phyloP scores from a whole-genome alignment of 1,284 basidiomycete species.

The Neolentinus lepideus region DNA sequence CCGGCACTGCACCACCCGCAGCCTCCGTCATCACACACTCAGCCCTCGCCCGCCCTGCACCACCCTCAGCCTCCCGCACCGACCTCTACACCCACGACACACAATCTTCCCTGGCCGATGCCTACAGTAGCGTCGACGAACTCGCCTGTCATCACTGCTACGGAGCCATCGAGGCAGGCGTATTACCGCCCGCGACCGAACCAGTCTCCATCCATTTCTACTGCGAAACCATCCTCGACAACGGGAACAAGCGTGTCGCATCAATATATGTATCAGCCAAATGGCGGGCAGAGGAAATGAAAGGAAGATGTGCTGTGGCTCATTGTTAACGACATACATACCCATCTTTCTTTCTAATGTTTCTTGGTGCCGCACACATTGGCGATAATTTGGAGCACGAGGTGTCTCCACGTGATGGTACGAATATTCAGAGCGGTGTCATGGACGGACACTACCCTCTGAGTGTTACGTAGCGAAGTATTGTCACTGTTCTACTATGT shows the following conservation, averaged over 20 bases:
- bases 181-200: slow-evolving; percentile 1
- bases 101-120: background rate
- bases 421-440: background rate
- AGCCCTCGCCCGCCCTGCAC: background rate
- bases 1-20: background rate
- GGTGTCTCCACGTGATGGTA: background rate
- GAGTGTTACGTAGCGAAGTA: background rate
- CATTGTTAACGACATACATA: no score
- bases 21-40: background rate
- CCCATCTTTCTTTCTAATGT: background rate
- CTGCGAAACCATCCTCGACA: background rate
- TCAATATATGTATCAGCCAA: slow-evolving; percentile 1
- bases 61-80: background rate
- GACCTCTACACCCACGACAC: background rate
- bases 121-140: background rate
- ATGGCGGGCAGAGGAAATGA: background rate
- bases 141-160: background rate
- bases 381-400: background rate
- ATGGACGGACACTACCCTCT: background rate
- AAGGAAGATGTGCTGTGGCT: background rate
- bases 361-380: background rate
- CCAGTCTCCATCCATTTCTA: background rate
- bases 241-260: background rate
- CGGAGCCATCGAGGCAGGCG: background rate
- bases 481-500: background rate